A percentile compares a stretch with the other conserved stretches of the same genome.
Evolutionary conservation across 176 grass and related monocot genomes (phyloP).

Genomic region (Thalia dealbata): DNA sequence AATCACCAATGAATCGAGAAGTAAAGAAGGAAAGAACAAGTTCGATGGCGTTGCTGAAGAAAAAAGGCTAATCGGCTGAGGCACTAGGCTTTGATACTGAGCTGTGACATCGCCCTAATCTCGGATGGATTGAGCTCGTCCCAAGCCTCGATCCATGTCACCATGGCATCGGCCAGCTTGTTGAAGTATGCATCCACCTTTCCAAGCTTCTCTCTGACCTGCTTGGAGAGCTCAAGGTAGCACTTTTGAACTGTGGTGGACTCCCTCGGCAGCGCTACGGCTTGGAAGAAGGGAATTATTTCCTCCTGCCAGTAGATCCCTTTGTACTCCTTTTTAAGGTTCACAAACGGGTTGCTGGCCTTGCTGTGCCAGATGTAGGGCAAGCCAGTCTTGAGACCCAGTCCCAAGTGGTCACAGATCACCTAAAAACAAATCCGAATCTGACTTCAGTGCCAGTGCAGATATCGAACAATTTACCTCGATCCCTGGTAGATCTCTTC

Average conservation of each 20-base stretch:
- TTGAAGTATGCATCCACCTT: slow-evolving; percentile 48
- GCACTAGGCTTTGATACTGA: neutral
- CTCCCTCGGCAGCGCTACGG: slow-evolving; percentile 22
- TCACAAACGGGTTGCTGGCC: slow-evolving; percentile 40
- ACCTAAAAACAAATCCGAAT: slow-evolving; percentile 26
- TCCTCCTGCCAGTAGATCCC: slow-evolving; percentile 49
- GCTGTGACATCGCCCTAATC: neutral
- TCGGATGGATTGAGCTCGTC: slow-evolving; percentile 57
- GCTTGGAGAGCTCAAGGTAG: slow-evolving; percentile 27
- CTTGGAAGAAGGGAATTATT: slow-evolving; percentile 35
- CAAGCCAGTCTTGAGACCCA: slow-evolving; percentile 40
- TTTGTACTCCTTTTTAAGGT: slow-evolving; percentile 37
- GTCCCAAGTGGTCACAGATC: slow-evolving; percentile 36
- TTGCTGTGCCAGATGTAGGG: slow-evolving; percentile 47
- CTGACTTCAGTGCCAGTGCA: neutral
- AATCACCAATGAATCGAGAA: too few species aligned
- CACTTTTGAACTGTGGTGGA: slow-evolving; percentile 29
- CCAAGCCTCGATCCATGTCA: slow-evolving; percentile 93
- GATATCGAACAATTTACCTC: too few species aligned
- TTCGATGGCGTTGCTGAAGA: too few species aligned
- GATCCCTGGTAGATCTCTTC: neutral
- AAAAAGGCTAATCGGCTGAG: neutral
- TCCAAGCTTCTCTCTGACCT: slow-evolving; percentile 36
- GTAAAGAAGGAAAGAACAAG: too few species aligned
- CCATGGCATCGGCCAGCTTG: slow-evolving; percentile 88